Evolutionary conservation across 768 basidiomycete genomes (phyloP).

Genomic region (Tricholoma bakamatsutake): DNA sequence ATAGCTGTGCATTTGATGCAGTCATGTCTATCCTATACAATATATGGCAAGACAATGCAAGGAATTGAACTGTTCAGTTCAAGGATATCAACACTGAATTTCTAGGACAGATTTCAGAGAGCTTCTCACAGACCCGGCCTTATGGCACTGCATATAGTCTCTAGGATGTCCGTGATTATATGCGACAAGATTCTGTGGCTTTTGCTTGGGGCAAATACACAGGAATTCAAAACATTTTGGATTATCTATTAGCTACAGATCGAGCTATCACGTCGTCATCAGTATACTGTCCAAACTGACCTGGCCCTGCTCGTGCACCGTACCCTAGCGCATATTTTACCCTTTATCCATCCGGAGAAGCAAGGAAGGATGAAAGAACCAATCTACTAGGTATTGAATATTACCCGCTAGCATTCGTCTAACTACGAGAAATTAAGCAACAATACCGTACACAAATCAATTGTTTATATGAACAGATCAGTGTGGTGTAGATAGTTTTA

Average conservation of each 20-base stretch:
- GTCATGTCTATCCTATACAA: too few relatives aligned
- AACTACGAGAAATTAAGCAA: neutral
- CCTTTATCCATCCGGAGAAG: neutral
- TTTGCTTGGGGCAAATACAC: conserved; percentile 1
- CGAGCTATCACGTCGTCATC: neutral
- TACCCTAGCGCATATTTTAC: neutral
- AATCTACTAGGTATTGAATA: neutral
- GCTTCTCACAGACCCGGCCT: neutral
- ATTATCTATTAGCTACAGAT: neutral
- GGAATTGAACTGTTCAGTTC: too few relatives aligned
- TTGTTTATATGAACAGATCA: too few relatives aligned
- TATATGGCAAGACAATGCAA: too few relatives aligned
- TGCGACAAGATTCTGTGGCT: neutral
- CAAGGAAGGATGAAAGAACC: neutral
- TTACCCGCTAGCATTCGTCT: neutral
- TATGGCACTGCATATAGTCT: neutral
- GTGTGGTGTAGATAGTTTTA: neutral
- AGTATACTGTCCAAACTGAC: neutral
- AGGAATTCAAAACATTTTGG: neutral
- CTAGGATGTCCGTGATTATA: conserved; percentile 1
- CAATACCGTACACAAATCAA: neutral
- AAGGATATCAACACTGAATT: too few relatives aligned
- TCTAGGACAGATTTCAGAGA: too few relatives aligned
- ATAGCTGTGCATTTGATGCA: too few relatives aligned
- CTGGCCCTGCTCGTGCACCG: too few relatives aligned